Conservation (phyloP, 306 rosid species). For the Aeschynomene evenia region DNA sequence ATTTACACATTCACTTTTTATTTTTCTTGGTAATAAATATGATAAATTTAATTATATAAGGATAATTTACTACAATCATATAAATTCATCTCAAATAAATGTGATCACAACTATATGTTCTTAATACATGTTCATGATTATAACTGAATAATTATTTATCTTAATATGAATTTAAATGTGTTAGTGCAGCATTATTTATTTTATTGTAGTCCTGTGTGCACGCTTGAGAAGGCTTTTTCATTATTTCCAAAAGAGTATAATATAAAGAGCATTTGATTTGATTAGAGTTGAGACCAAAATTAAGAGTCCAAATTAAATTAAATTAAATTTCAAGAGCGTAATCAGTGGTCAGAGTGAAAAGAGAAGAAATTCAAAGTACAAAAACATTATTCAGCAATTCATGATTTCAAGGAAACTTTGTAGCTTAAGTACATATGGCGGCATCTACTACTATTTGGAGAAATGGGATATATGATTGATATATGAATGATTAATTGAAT, state of each 20-base stretch:
- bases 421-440: constrained; percentile 1
- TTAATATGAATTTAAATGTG: background rate
- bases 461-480: background rate
- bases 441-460: background rate
- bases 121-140: too few relatives aligned
- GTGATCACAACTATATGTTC: too few relatives aligned
- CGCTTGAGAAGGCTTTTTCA: background rate
- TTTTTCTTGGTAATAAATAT: too few relatives aligned
- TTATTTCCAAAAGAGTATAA: constrained; percentile 5
- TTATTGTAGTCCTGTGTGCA: constrained; percentile 22
- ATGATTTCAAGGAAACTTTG: background rate
- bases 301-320: too few relatives aligned
- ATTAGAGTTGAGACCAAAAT: constrained; percentile 8
- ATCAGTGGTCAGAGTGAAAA: constrained; percentile 7
- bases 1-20: too few relatives aligned
- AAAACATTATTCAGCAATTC: background rate
- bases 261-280: background rate
- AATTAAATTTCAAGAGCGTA: constrained; percentile 36
- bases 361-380: background rate
- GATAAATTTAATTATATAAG: too few relatives aligned
- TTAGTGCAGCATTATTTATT: constrained; percentile 22
- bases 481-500: too few relatives aligned
- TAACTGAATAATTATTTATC: too few relatives aligned
- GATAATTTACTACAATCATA: too few relatives aligned
- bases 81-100: too few relatives aligned